Base-by-base conservation (phyloP, 371 early-diverging fungal species). In the Dinochytrium kinnereticum region DNA sequence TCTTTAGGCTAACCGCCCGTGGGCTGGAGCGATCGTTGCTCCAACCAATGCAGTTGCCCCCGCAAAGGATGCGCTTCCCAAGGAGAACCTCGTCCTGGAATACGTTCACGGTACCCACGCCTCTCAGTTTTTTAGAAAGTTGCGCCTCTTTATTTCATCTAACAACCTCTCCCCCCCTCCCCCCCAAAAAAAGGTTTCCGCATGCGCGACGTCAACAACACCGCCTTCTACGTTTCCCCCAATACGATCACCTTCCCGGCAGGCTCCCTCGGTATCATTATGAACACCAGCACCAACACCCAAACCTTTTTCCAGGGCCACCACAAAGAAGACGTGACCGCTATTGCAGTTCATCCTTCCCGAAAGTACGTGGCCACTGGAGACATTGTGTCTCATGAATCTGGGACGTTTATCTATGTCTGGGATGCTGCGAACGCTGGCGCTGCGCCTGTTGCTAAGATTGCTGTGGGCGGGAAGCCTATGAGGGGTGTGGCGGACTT, bases 271-370 rank as follows among this genome's bases (percentile, higher is more conserved):
- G 80, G 78, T 24, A 70, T 80, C 33, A 76, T 80, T 28, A 72
- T 73, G 64, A 69, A 75, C 68, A 1, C 66, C 30, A 26, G 55
- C 19, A 39, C 21, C 19, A 66, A 59, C 69, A 66, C 66, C 2
- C 80, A 77, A 51, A 28, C 57, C 28, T 73, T 75, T 64, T 78
- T 77, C 64, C 74, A 69, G 28, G 57, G 40, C 5, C 38, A 57
- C n/a, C 80, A 80, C 73, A 71, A 59, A 30, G 78, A 80, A 33
- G 80, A 80, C 70, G 71, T 80, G 15, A 49, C 75, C 5, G 51
- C 76, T 7, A 64, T 80, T 13, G 28, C 68, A n/a, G 55, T 72
- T n/a, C 80, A 80, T 65, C 69, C 73, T 0, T 57, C 73, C 24
- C 30, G 39, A n/a, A 67, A 50, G 24, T 38, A 74, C 2, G 73